Conservation (phyloP, 495 filamentous ascomycete species). For the Ramalina intermedia region DNA sequence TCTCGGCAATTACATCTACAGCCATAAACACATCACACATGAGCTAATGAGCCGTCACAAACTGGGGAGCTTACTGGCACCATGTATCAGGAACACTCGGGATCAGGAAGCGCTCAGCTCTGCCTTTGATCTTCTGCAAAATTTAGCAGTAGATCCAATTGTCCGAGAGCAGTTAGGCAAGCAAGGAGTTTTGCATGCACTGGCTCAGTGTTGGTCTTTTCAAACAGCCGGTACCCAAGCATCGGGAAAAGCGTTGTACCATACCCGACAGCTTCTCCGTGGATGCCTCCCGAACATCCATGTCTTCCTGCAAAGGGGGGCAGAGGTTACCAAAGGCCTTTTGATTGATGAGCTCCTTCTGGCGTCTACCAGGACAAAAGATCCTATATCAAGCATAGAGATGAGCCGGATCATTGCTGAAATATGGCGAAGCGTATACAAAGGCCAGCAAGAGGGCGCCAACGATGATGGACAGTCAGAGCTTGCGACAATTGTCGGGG, state of each 20-base stretch:
- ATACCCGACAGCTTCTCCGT: slow-evolving; percentile 50
- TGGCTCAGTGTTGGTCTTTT: slow-evolving; percentile 35
- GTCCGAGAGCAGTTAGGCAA: slow-evolving; percentile 48
- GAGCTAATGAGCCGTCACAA: slow-evolving; percentile 37
- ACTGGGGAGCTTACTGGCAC: slow-evolving; percentile 41
- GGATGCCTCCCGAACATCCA: slow-evolving; percentile 41
- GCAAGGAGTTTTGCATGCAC: slow-evolving; percentile 27
- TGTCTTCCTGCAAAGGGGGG: slow-evolving; percentile 27
- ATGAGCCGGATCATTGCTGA: slow-evolving; percentile 51
- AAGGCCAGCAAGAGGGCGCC: background rate
- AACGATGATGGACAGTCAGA: too few relatives aligned
- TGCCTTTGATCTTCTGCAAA: slow-evolving; percentile 61
- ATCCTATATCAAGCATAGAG: slow-evolving; percentile 55
- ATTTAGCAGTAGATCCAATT: slow-evolving; percentile 51
- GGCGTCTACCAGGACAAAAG: slow-evolving; percentile 43
- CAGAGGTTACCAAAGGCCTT: slow-evolving; percentile 5
- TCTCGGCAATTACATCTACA: slow-evolving; percentile 64
- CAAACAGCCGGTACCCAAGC: slow-evolving; percentile 51
- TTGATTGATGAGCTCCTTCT: slow-evolving; percentile 32
- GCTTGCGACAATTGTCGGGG: too few relatives aligned
- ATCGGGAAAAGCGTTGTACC: slow-evolving; percentile 45
- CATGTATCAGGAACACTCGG: slow-evolving; percentile 32
- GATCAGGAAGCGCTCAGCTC: slow-evolving; percentile 47
- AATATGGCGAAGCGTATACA: slow-evolving; percentile 48
- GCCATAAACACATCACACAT: slow-evolving; percentile 42